Percentiles rank a stretch among this genome's conserved stretches.
Conservation (phyloP, 2,329 filamentous ascomycete species). For the Exophiala sideris region DNA sequence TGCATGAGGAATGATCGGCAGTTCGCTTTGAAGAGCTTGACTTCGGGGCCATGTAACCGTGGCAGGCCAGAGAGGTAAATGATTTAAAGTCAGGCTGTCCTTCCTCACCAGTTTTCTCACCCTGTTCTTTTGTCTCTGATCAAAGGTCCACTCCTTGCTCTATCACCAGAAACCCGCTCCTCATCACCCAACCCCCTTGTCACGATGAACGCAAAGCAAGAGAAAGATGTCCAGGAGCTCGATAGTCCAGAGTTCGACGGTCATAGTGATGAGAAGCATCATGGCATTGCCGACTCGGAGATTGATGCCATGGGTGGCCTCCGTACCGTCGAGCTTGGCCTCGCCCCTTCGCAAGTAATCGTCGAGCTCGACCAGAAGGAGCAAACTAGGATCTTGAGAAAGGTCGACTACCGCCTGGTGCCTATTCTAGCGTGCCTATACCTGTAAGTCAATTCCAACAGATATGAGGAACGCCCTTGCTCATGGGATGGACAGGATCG, state of each 20-base stretch:
- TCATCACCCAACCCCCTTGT: too few relatives aligned
- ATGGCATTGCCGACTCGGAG: constrained; percentile 1
- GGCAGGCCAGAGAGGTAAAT: too few relatives aligned
- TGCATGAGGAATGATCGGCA: too few relatives aligned
- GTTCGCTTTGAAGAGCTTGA: too few relatives aligned
- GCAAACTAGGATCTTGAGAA: constrained; percentile 3
- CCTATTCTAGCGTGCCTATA: constrained; percentile 14
- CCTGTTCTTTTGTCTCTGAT: too few relatives aligned
- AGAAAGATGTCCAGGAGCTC: neutral
- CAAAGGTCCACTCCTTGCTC: too few relatives aligned
- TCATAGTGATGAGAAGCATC: neutral
- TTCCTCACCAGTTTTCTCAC: too few relatives aligned
- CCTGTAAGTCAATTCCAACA: constrained; percentile 18
- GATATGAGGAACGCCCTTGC: neutral
- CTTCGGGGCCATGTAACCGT: too few relatives aligned
- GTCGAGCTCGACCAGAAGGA: constrained; percentile 1
- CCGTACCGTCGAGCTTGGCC: constrained; percentile 4
- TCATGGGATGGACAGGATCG: constrained; percentile 3
- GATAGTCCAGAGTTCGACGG: neutral
- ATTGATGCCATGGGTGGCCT: constrained; percentile 7
- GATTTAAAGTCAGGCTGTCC: too few relatives aligned
- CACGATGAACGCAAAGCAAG: neutral
- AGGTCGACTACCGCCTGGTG: constrained; percentile 15
- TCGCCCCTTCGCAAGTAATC: neutral
- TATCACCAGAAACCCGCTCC: too few relatives aligned